phyloP scores from a whole-genome alignment of 2,329 filamentous ascomycete genomes.

The Rutstroemia sp. region DNA sequence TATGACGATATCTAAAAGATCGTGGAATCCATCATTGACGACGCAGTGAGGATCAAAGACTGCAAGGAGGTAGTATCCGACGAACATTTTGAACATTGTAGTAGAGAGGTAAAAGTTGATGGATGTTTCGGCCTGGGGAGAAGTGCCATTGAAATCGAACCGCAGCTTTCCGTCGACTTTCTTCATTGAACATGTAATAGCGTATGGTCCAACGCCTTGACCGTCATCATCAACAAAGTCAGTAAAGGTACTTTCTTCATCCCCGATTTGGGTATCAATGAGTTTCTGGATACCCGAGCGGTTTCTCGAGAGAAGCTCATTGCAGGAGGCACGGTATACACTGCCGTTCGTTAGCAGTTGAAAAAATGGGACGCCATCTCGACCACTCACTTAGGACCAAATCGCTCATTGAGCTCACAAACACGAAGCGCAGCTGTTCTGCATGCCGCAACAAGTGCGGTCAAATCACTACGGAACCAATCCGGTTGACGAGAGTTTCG shows the following conservation, averaged over 20 bases:
- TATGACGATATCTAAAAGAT: not conserved
- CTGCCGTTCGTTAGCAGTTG: not conserved
- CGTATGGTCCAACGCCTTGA: not conserved
- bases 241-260: not conserved
- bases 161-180: not conserved
- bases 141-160: constrained; percentile 1
- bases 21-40: not conserved
- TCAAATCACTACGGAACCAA: constrained; percentile 4
- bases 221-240: not conserved
- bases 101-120: constrained; percentile 4
- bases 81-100: constrained; percentile 2
- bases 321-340: constrained; percentile 1
- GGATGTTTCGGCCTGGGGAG: not conserved
- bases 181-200: not conserved
- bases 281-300: not conserved
- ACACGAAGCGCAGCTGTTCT: not conserved
- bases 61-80: not conserved
- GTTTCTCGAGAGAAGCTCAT: not conserved
- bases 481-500: constrained; percentile 1
- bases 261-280: not conserved
- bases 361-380: not conserved
- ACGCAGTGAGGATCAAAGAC: not conserved
- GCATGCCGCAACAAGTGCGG: constrained; percentile 3
- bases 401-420: constrained; percentile 1
- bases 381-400: not conserved